phyloP scores from a whole-genome alignment of 768 basidiomycete species.

The Rhodotorula graminis region DNA sequence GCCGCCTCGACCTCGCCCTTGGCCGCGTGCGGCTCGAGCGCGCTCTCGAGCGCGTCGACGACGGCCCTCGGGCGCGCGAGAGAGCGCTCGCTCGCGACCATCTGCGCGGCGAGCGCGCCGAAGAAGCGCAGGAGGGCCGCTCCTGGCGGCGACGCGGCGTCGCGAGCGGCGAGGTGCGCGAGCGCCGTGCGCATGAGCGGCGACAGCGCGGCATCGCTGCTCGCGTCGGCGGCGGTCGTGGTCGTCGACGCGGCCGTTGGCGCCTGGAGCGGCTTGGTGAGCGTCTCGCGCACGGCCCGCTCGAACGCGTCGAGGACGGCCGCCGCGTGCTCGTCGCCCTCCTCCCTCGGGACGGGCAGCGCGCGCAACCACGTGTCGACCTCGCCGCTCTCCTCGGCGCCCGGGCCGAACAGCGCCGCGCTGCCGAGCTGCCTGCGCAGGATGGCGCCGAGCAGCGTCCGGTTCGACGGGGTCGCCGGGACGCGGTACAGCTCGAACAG shows the following conservation, averaged over 20 bases:
- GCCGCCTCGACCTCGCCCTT: neutral
- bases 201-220: neutral
- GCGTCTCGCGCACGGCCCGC: constrained; percentile 27
- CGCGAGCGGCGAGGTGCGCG: neutral
- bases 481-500: constrained; percentile 63
- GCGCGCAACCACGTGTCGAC: constrained; percentile 67
- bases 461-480: constrained; percentile 56
- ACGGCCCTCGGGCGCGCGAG: neutral
- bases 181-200: neutral
- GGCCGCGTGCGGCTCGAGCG: neutral
- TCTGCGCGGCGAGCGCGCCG: constrained; percentile 1
- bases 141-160: too few relatives aligned
- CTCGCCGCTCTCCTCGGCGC: constrained; percentile 60
- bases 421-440: constrained; percentile 62
- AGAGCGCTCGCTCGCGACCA: neutral
- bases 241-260: too few relatives aligned
- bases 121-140: constrained; percentile 9
- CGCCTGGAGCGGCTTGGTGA: constrained; percentile 21
- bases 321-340: neutral
- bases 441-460: constrained; percentile 54
- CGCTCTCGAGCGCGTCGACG: neutral
- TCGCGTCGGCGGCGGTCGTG: neutral
- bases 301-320: constrained; percentile 26
- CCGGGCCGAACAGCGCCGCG: constrained; percentile 66
- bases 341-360: constrained; percentile 52